Evolutionary conservation across 2,329 filamentous ascomycete species (phyloP).

Genomic region (Fusarium sp.): DNA sequence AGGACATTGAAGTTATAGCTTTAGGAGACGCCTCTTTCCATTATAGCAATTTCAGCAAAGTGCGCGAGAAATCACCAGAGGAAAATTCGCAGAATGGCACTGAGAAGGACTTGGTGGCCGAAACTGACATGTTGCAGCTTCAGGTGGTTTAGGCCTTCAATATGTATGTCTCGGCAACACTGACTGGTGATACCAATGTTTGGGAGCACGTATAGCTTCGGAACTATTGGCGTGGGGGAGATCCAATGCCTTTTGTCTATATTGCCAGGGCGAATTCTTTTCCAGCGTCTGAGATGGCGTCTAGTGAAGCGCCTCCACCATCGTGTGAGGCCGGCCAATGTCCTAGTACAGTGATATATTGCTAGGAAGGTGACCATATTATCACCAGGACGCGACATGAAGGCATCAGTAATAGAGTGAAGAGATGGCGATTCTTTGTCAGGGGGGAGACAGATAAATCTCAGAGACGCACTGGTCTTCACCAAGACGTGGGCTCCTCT

Average conservation of each 20-base stretch:
- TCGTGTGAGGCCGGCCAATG: not conserved
- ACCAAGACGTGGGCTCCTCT: not conserved
- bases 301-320: no score
- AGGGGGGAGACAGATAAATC: not conserved
- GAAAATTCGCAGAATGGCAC: not conserved
- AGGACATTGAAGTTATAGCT: accelerated
- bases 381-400: no score
- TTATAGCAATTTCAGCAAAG: accelerated
- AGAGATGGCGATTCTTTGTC: not conserved
- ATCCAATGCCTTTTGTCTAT: not conserved
- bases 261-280: no score
- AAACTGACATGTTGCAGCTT: not conserved
- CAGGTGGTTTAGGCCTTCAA: not conserved
- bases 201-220: not conserved
- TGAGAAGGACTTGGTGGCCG: not conserved
- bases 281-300: no score
- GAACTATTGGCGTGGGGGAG: not conserved
- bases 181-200: not conserved
- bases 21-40: accelerated
- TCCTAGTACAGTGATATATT: not conserved
- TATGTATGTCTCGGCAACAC: not conserved
- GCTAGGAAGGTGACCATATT: no score
- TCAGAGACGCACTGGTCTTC: not conserved
- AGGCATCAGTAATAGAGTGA: not conserved
- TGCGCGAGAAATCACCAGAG: accelerated